Evolutionary conservation across 306 rosid species (phyloP).

Genomic region (Comarum palustre): DNA sequence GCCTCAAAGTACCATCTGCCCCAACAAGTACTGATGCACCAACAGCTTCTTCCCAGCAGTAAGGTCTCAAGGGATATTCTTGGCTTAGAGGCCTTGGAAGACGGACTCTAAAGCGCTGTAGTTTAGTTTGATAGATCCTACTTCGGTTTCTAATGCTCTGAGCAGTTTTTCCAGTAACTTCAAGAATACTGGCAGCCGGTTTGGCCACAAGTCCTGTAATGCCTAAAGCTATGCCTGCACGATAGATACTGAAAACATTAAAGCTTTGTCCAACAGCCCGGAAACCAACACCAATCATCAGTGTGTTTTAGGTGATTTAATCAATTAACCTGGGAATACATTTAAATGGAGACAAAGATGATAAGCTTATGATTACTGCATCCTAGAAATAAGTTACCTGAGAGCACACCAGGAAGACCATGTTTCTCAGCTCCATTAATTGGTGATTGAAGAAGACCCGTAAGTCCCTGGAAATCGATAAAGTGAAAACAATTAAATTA

Average conservation of each 20-base stretch:
- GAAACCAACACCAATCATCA: slow-evolving; percentile 2
- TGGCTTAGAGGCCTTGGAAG: slow-evolving; percentile 71
- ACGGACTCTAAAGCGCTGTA: slow-evolving; percentile 55
- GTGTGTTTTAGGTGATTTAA: not conserved
- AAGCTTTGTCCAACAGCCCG: slow-evolving; percentile 16
- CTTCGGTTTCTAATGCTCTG: slow-evolving; percentile 86
- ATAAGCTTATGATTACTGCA: slow-evolving; percentile 14
- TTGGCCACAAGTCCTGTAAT: slow-evolving; percentile 88
- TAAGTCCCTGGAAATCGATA: slow-evolving; percentile 71
- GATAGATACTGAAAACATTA: slow-evolving; percentile 21
- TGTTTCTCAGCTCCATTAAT: slow-evolving; percentile 93
- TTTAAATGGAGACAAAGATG: not conserved
- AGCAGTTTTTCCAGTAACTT: slow-evolving; percentile 92
- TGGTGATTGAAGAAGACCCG: slow-evolving; percentile 96
- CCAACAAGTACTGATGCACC: slow-evolving; percentile 68
- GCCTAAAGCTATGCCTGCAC: slow-evolving; percentile 83
- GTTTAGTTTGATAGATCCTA: slow-evolving; percentile 59
- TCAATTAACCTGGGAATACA: not conserved
- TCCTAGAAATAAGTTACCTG: slow-evolving; percentile 46
- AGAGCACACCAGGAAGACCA: slow-evolving; percentile 95
- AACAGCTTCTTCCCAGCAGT: slow-evolving; percentile 92
- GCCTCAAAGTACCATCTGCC: slow-evolving; percentile 57
- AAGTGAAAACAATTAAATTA: slow-evolving; percentile 10
- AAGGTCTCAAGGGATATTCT: slow-evolving; percentile 63
- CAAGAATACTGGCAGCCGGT: slow-evolving; percentile 95